Conservation (phyloP, 768 basidiomycete species). For the Amylocystis lapponica region DNA sequence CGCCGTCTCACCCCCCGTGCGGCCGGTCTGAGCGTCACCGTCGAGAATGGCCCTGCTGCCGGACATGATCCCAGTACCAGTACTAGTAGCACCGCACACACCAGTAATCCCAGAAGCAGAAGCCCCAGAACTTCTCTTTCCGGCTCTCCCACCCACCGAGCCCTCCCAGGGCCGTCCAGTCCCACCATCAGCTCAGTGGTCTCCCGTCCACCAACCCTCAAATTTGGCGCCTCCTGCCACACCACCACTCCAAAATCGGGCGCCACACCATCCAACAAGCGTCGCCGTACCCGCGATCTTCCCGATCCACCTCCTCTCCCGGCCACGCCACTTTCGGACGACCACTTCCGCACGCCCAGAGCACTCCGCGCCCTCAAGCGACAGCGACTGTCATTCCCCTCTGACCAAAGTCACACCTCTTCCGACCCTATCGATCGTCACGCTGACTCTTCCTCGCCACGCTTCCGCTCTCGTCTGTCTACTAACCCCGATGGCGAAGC, state of each 20-base stretch:
- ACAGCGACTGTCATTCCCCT: background rate
- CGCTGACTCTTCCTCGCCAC: too few species aligned
- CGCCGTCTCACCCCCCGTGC: too few species aligned
- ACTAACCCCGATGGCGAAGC: too few species aligned
- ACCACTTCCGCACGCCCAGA: background rate
- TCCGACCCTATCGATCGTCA: background rate
- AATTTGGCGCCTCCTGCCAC: too few species aligned
- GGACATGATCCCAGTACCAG: background rate
- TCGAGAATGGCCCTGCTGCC: too few species aligned
- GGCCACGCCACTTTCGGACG: background rate
- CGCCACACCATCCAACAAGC: conserved; percentile 1
- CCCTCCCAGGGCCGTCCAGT: background rate
- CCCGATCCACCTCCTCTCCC: background rate
- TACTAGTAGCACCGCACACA: background rate
- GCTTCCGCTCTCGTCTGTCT: conserved; percentile 1
- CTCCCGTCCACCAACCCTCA: too few species aligned
- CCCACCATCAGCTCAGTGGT: background rate
- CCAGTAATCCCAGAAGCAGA: background rate
- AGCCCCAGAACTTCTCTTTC: background rate
- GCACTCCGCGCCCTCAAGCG: conserved; percentile 9
- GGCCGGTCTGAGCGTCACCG: too few species aligned
- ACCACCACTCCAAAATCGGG: background rate
- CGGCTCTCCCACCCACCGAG: background rate
- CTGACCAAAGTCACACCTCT: background rate
- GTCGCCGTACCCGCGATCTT: conserved; percentile 3